Evolutionary conservation across 2,329 filamentous ascomycete genomes (phyloP), one percentile per base, ranked within the genome.

Genomic region (Trichophaea hybrida): DNA sequence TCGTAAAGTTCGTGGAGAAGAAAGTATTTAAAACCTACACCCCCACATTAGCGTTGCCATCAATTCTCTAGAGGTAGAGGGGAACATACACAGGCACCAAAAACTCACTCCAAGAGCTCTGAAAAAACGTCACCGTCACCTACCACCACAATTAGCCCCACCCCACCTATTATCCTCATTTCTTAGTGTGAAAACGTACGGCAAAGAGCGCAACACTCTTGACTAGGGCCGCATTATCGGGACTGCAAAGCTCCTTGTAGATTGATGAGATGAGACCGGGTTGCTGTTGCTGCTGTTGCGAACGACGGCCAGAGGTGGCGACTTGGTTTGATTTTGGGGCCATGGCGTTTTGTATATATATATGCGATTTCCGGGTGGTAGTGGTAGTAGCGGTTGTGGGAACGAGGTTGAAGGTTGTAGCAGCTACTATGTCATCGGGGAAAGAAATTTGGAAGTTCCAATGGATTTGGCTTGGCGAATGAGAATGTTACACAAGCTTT

Each of bases 141-240:
- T 85, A 15, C 38, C 31, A 37, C 40, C 33, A 6, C 40, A 43
- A 13, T 43, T 44, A 60, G 40, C 50, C 55, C 15, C 40, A 32
- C n/a, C 33, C 24, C 59, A 33, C 33, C 48, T 50, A 35, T 6
- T 35, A 55, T 7, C n/a, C n/a, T n/a, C n/a, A n/a, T n/a, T 35
- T 13, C 43, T 6, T 33, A 33, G 12, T 38, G n/a, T 17, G 24
- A 48, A 44, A 32, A 49, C 82, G 70, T 77, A 86, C 83, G 59
- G 82, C 82, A 69, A 86, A 86, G 68, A 85, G 71, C 64, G 80
- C 76, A 66, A 86, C 74, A 70, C 83, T 85, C 68, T 80, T 78
- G 61, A 86, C 83, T 59, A 86, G 78, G 59, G 81, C 78, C 53
- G 81, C 77, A 72, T 87, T 86, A 70, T 87, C 84, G 37, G 83